Percentiles rank a stretch among this genome's conserved stretches.
Conservation (phyloP, 2,329 filamentous ascomycete genomes). For the Trichoderma endophyticum region DNA sequence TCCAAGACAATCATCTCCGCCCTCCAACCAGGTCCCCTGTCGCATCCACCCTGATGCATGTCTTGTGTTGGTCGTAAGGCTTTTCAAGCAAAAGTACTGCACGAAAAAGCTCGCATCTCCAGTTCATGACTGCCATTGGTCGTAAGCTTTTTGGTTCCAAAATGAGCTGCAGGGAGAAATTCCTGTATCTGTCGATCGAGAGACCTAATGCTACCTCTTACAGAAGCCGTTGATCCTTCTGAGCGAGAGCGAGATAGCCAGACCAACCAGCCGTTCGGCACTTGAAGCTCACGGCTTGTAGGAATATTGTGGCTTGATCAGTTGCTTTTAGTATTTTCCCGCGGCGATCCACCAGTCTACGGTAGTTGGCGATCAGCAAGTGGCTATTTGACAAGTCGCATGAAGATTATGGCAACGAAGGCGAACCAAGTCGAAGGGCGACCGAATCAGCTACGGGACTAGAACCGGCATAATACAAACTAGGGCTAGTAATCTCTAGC, state of each 20-base stretch:
- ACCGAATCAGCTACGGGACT: neutral
- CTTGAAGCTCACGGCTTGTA: neutral
- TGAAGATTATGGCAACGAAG: neutral
- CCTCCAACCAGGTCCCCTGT: neutral
- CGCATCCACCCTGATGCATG: neutral
- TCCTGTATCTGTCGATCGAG: neutral
- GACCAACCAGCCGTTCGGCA: neutral
- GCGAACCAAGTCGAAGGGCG: neutral
- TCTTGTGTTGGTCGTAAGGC: neutral
- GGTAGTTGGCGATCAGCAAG: neutral
- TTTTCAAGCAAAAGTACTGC: conserved; percentile 1
- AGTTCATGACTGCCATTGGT: neutral
- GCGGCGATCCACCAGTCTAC: neutral
- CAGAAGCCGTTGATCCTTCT: neutral
- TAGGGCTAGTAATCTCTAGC: neutral
- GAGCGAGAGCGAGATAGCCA: neutral
- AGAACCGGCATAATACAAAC: neutral
- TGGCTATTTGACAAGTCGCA: neutral
- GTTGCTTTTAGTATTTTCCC: neutral
- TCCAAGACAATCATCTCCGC: neutral
- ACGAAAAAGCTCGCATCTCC: neutral
- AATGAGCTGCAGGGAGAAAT: neutral
- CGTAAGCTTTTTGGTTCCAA: neutral
- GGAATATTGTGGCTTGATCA: neutral
- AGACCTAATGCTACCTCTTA: neutral